Conservation (phyloP, 2,329 filamentous ascomycete genomes). For the Fusarium veterinarium region DNA sequence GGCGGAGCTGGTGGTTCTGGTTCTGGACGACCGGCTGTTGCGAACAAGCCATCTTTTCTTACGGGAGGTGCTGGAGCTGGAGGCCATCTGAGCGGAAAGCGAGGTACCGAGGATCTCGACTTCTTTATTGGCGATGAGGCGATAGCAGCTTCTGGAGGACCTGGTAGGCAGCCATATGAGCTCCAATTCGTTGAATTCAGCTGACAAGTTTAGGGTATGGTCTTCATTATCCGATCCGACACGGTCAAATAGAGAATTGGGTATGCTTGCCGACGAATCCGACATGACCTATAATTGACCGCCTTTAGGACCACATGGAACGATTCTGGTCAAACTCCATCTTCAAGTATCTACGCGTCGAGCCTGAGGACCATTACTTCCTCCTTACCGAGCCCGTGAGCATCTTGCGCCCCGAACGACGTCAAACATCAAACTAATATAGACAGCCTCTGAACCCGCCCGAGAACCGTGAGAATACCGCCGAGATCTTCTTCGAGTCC, state of each 20-base stretch:
- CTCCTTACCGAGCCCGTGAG: conserved; percentile 94
- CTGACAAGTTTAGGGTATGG: conserved; percentile 77
- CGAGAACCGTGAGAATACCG: conserved; percentile 98
- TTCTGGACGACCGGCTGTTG: conserved; percentile 88
- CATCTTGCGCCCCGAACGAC: conserved; percentile 14
- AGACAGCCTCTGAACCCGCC: conserved; percentile 91
- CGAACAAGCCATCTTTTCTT: conserved; percentile 94
- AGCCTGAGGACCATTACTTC: conserved; percentile 99
- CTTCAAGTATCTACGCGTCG: conserved; percentile 98
- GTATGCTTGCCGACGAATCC: conserved; percentile 60
- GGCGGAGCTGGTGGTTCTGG: conserved; percentile 80
- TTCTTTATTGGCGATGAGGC: conserved; percentile 99
- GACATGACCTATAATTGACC: conserved; percentile 42
- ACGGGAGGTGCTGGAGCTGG: conserved; percentile 87
- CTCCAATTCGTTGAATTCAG: conserved; percentile 1
- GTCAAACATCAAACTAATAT: conserved; percentile 20
- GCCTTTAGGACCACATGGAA: conserved; percentile 91
- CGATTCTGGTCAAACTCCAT: conserved; percentile 99
- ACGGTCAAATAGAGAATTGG: conserved; percentile 99
- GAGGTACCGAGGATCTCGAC: conserved; percentile 96
- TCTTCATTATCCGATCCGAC: conserved; percentile 95
- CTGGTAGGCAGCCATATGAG: conserved; percentile 65
- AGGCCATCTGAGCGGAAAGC: conserved; percentile 88
- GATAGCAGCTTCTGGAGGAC: conserved; percentile 82
- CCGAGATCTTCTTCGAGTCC: conserved; percentile 99